A percentile compares a stretch with the other conserved stretches of the same genome.
Evolutionary conservation across 2,329 filamentous ascomycete species (phyloP).

Genomic region (Aspergillus texensis): DNA sequence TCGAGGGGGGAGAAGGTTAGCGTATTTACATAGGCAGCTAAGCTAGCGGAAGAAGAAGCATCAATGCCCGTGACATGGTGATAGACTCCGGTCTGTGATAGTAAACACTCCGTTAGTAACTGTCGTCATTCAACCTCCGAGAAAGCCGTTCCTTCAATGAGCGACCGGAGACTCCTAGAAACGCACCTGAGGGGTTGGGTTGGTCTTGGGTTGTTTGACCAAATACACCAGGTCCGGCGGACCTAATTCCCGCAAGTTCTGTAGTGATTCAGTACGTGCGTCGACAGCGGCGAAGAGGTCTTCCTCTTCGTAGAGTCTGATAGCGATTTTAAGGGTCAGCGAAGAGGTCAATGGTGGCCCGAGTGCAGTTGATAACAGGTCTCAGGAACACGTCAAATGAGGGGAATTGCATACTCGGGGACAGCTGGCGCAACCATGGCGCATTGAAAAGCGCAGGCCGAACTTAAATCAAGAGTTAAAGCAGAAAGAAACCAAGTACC

Average conservation of each 20-base stretch:
- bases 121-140: background rate
- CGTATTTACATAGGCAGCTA: constrained; percentile 98
- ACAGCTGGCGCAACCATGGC: constrained; percentile 74
- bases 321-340: constrained; percentile 24
- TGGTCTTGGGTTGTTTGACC: constrained; percentile 72
- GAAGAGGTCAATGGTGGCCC: constrained; percentile 8
- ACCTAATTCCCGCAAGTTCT: constrained; percentile 85
- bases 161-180: background rate
- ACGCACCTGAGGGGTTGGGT: constrained; percentile 58
- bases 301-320: constrained; percentile 89
- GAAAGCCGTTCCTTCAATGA: background rate
- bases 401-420: constrained; percentile 64
- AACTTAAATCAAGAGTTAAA: constrained; percentile 2
- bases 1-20: constrained; percentile 87
- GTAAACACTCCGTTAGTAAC: constrained; percentile 9
- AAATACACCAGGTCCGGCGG: constrained; percentile 95
- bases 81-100: constrained; percentile 78
- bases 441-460: constrained; percentile 31
- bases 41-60: constrained; percentile 93
- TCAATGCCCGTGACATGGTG: constrained; percentile 98
- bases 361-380: constrained; percentile 25
- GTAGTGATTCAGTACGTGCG: constrained; percentile 84
- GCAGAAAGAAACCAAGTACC: background rate
- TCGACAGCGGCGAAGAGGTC: constrained; percentile 84
- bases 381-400: constrained; percentile 32